Conservation (phyloP, 148 eudicot species). For the Arbutus unedo region DNA sequence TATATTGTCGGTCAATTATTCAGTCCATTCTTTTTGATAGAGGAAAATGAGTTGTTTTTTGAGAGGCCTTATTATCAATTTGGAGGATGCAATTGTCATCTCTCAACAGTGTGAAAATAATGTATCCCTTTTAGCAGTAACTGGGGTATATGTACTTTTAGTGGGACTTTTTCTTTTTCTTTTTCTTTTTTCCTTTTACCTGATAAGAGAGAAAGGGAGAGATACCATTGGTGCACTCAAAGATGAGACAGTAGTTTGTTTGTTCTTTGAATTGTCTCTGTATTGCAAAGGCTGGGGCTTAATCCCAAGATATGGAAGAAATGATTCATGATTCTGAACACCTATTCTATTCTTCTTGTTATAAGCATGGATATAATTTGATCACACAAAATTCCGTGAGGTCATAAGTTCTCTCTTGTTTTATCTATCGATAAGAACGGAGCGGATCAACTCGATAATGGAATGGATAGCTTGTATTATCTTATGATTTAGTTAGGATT, state of each 20-base stretch:
- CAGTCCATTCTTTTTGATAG: slow-evolving; percentile 30
- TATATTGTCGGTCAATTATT: slow-evolving; percentile 23
- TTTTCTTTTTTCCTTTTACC: background rate
- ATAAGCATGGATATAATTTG: too few relatives aligned
- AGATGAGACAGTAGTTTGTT: slow-evolving; percentile 7
- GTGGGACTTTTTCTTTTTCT: background rate
- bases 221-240: background rate
- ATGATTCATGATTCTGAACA: background rate
- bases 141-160: background rate
- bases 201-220: background rate
- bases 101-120: slow-evolving; percentile 18
- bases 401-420: too few relatives aligned
- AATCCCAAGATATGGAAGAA: slow-evolving; percentile 10
- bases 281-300: slow-evolving; percentile 11
- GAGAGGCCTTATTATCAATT: slow-evolving; percentile 16
- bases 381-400: too few relatives aligned
- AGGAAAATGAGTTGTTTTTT: slow-evolving; percentile 14
- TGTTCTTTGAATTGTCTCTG: background rate
- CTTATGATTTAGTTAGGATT: too few relatives aligned
- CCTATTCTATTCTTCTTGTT: background rate
- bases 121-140: slow-evolving; percentile 13
- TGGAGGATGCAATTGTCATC: slow-evolving; percentile 15
- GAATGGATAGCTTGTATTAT: too few relatives aligned
- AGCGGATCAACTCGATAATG: too few relatives aligned
- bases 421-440: too few relatives aligned